These are phyloP conservation scores for Pulicaria dysenterica DNA, from an alignment of 129 eudicot species.

Conservation along the genomic window DNA sequence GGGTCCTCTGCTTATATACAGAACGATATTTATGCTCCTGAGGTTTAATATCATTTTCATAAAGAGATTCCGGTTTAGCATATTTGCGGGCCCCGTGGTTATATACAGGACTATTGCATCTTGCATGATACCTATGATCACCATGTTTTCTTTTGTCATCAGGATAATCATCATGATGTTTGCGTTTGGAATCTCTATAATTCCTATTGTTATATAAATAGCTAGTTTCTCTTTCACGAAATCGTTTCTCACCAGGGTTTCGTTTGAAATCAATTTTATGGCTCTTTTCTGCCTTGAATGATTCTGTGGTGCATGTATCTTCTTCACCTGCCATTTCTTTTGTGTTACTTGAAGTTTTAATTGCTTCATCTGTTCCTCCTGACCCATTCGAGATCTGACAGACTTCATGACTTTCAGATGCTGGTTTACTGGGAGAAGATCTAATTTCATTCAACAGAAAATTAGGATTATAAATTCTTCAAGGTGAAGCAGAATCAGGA, in stretches of 20 bases:
- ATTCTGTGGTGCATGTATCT: conserved; percentile 33
- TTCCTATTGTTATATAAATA: conserved; percentile 25
- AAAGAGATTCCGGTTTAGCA: conserved; percentile 17
- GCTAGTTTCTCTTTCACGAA: conserved; percentile 33
- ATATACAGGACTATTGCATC: conserved; percentile 34
- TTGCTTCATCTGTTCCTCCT: conserved; percentile 39
- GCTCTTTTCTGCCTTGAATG: conserved; percentile 32
- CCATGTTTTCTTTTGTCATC: conserved; percentile 25
- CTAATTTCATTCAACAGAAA: conserved; percentile 22
- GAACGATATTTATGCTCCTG: conserved; percentile 34
- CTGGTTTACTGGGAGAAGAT: conserved; percentile 31
- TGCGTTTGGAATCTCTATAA: conserved; percentile 7
- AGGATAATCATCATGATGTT: conserved; percentile 16
- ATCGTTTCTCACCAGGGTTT: conserved; percentile 24
- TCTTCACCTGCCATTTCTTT: conserved; percentile 6
- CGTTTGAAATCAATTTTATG: conserved; percentile 23
- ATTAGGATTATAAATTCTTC: not conserved
- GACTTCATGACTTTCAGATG: conserved; percentile 29
- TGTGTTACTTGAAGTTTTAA: conserved; percentile 26
- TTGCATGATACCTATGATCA: conserved; percentile 35
- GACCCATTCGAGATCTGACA: conserved; percentile 44
- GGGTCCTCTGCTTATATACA: conserved; percentile 20
- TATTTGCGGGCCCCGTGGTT: conserved; percentile 13
- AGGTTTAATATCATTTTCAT: conserved; percentile 25
- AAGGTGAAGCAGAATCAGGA: not conserved